Conservation (phyloP, 306 rosid genomes). For the Cucumis hystrix region DNA sequence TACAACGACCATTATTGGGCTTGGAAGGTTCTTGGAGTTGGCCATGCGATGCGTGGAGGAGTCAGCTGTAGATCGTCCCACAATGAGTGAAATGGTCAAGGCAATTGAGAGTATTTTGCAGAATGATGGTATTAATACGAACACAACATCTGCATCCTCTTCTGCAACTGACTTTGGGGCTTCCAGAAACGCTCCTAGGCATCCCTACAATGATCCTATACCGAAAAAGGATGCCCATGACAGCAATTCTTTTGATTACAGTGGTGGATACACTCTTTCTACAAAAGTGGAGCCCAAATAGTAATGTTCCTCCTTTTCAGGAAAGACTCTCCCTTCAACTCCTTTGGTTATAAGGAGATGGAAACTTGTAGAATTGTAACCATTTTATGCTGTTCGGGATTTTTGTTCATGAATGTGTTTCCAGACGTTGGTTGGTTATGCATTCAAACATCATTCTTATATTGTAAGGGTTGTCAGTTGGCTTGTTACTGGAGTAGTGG, state of each 20-base stretch:
- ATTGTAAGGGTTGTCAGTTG: background rate
- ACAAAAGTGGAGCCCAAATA: conserved; percentile 71
- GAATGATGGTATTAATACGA: conserved; percentile 75
- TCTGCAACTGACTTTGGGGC: conserved; percentile 72
- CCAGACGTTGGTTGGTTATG: background rate
- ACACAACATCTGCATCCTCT: conserved; percentile 78
- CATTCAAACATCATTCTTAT: background rate
- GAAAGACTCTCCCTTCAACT: background rate
- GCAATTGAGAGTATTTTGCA: conserved; percentile 55
- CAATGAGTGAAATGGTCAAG: conserved; percentile 81
- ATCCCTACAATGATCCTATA: conserved; percentile 53
- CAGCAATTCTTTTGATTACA: conserved; percentile 50
- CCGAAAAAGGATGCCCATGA: conserved; percentile 36
- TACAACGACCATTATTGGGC: conserved; percentile 30
- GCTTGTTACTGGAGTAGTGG: background rate
- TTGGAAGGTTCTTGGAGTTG: conserved; percentile 65
- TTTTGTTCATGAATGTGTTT: background rate
- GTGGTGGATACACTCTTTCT: conserved; percentile 56
- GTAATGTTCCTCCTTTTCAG: background rate
- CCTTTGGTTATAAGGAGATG: background rate
- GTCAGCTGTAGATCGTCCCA: conserved; percentile 67
- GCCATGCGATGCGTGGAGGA: conserved; percentile 84
- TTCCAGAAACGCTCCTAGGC: conserved; percentile 33
- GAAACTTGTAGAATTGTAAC: background rate
- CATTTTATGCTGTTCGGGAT: background rate